Percentiles rank a stretch among this genome's conserved stretches.
These are phyloP conservation scores for Yamadazyma friedrichii DNA, from an alignment of 1,139 yeast genomes.

Conservation along the genomic window DNA sequence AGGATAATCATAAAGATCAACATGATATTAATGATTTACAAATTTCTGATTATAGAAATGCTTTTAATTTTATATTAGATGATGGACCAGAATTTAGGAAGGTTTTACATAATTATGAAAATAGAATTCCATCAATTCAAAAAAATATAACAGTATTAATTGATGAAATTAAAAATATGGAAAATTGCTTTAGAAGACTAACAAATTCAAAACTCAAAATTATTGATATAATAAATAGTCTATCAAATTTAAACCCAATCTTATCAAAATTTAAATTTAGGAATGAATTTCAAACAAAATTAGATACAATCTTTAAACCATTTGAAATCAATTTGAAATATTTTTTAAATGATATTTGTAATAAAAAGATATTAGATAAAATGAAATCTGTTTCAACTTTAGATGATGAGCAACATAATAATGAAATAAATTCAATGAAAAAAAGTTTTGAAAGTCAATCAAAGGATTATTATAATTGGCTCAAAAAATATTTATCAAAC, in stretches of 20 bases:
- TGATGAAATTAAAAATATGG: constrained; percentile 35
- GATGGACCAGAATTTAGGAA: constrained; percentile 79
- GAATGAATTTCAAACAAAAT: constrained; percentile 19
- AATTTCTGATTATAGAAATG: constrained; percentile 23
- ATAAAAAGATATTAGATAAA: constrained; percentile 26
- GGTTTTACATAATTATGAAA: constrained; percentile 53
- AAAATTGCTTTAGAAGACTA: constrained; percentile 22
- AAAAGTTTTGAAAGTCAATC: constrained; percentile 71
- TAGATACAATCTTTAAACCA: constrained; percentile 29
- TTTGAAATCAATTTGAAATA: constrained; percentile 32
- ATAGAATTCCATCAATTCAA: constrained; percentile 47
- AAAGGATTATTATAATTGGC: constrained; percentile 73
- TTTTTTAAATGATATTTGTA: constrained; percentile 33
- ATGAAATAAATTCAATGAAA: constrained; percentile 27
- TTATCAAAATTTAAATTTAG: constrained; percentile 24
- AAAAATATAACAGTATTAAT: constrained; percentile 33
- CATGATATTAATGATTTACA: constrained; percentile 4
- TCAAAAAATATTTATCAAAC: constrained; percentile 63
- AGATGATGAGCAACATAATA: constrained; percentile 16
- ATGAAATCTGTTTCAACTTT: constrained; percentile 16
- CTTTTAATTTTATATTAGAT: constrained; percentile 43
- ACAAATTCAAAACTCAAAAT: constrained; percentile 20
- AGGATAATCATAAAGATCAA: neutral
- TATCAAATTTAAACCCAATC: constrained; percentile 22
- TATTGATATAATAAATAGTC: constrained; percentile 23